These are phyloP conservation scores for Russula compacta DNA, from an alignment of 768 basidiomycete species.

Conservation along the genomic window DNA sequence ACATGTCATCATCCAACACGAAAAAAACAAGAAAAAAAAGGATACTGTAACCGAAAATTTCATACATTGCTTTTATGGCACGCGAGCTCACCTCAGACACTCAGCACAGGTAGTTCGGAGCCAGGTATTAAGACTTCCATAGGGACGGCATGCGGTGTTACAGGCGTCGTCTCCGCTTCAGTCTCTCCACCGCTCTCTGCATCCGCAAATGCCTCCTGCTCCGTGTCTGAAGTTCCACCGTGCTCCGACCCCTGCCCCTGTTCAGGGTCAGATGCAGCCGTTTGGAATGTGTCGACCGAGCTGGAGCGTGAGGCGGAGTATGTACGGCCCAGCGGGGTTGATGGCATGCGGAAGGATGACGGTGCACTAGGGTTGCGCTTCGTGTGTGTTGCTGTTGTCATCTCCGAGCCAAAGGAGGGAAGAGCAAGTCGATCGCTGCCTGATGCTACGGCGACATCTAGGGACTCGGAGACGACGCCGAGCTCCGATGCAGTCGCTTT, in stretches of 20 bases:
- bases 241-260: neutral
- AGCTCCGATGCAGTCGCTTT: neutral
- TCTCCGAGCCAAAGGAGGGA: neutral
- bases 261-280: neutral
- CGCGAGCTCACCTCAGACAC: neutral
- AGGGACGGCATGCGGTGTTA: neutral
- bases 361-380: neutral
- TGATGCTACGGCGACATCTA: neutral
- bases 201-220: constrained; percentile 4
- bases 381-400: neutral
- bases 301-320: constrained; percentile 13
- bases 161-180: neutral
- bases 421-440: neutral
- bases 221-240: constrained; percentile 3
- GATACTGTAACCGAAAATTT: neutral
- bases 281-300: constrained; percentile 13
- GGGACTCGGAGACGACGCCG: neutral
- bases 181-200: constrained; percentile 3
- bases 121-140: neutral
- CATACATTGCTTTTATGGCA: neutral
- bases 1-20: neutral
- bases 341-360: constrained; percentile 19
- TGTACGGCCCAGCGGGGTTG: neutral
- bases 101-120: neutral
- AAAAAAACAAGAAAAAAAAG: neutral